These are phyloP conservation scores for Lagenaria siceraria DNA, from an alignment of 306 rosid species.

Conservation along the genomic window DNA sequence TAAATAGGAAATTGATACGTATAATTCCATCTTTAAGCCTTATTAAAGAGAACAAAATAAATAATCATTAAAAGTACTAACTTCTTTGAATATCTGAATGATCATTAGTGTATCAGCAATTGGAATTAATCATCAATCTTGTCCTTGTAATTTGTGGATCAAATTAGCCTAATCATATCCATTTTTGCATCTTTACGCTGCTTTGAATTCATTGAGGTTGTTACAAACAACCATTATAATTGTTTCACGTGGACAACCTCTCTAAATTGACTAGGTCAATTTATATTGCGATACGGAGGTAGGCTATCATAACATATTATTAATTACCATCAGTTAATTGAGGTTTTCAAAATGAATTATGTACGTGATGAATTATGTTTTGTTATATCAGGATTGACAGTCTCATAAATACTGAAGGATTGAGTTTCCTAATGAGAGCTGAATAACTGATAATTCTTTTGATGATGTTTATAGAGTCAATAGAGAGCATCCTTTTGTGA, in stretches of 20 bases:
- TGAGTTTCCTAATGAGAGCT: not conserved
- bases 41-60: constrained; percentile 9
- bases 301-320: not conserved
- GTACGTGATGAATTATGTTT: not conserved
- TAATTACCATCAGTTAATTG: not conserved
- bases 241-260: not conserved
- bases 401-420: not conserved
- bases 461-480: not conserved
- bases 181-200: not conserved
- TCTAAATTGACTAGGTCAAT: not conserved
- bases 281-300: not conserved
- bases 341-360: not conserved
- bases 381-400: not conserved
- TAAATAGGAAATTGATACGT: constrained; percentile 4
- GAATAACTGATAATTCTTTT: not conserved
- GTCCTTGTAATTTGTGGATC: not conserved
- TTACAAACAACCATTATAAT: not conserved
- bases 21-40: constrained; percentile 14
- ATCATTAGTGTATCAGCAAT: not conserved
- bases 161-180: not conserved
- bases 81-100: not conserved
- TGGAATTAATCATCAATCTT: not conserved
- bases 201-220: not conserved
- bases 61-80: not conserved
- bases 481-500: not conserved